Conservation (phyloP, 768 basidiomycete genomes). For the Pleurotus citrinopileatus region DNA sequence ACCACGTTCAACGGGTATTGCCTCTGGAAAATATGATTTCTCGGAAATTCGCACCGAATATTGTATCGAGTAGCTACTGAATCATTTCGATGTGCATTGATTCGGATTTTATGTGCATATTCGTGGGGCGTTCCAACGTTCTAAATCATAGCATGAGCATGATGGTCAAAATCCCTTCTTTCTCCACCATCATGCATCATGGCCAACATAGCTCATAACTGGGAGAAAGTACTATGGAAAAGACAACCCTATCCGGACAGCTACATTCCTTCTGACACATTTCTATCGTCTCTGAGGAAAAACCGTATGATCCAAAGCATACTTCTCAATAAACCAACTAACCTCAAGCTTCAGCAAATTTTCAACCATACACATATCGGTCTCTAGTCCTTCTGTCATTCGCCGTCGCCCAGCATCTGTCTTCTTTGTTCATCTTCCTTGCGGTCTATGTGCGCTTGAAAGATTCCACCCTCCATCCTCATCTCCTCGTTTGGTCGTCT, state of each 20-base stretch:
- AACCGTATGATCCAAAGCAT: constrained; percentile 56
- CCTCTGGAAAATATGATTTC: constrained; percentile 6
- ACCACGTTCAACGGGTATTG: neutral
- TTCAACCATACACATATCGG: constrained; percentile 76
- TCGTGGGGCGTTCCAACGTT: too few relatives aligned
- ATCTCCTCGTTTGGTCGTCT: constrained; percentile 64
- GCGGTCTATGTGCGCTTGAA: constrained; percentile 74
- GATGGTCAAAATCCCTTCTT: too few relatives aligned
- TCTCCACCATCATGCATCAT: neutral
- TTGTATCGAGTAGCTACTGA: too few relatives aligned
- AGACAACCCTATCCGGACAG: constrained; percentile 78
- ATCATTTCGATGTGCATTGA: too few relatives aligned
- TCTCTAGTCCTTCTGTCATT: constrained; percentile 67
- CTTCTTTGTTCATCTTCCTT: constrained; percentile 78
- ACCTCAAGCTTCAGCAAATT: constrained; percentile 55
- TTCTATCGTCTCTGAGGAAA: constrained; percentile 73
- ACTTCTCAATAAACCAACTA: neutral
- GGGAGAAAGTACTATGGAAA: constrained; percentile 83
- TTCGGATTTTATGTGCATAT: too few relatives aligned
- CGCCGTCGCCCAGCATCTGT: constrained; percentile 82
- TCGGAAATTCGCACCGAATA: neutral
- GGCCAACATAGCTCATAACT: constrained; percentile 23
- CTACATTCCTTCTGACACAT: constrained; percentile 70
- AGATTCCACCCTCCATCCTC: constrained; percentile 62
- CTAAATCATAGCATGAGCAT: too few relatives aligned